Percentiles rank a stretch among this genome's conserved stretches.
Conservation (phyloP, 768 basidiomycete genomes). For the Termitomyces sp. region DNA sequence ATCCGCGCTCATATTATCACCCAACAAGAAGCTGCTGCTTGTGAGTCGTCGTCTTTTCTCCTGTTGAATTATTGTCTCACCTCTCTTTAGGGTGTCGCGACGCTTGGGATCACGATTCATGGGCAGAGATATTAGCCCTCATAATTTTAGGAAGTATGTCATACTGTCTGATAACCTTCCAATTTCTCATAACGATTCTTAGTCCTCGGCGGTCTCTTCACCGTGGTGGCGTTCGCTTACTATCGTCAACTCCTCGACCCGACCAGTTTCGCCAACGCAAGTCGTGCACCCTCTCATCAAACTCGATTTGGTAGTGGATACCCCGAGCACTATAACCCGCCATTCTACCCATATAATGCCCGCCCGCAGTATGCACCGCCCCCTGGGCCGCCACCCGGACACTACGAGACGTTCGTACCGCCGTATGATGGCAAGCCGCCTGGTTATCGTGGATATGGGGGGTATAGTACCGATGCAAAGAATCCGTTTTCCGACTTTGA, state of each 20-base stretch:
- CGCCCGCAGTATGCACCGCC: conserved; percentile 45
- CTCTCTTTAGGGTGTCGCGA: conserved; percentile 53
- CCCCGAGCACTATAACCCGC: conserved; percentile 58
- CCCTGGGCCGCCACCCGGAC: conserved; percentile 42
- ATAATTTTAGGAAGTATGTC: conserved; percentile 57
- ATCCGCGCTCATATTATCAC: conserved; percentile 28
- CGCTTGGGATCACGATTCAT: conserved; percentile 64
- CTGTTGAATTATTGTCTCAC: conserved; percentile 8
- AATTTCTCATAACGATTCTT: not conserved
- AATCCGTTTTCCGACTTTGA: conserved; percentile 61
- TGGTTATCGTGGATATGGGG: conserved; percentile 38
- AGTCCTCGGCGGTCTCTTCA: conserved; percentile 65
- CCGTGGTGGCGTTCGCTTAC: conserved; percentile 65
- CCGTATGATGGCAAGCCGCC: conserved; percentile 45
- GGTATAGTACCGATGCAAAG: conserved; percentile 42
- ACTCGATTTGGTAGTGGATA: conserved; percentile 31
- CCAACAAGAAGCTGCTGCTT: conserved; percentile 40
- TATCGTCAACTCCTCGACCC: conserved; percentile 78
- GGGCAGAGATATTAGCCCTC: conserved; percentile 64
- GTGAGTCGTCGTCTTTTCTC: conserved; percentile 33
- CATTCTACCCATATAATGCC: conserved; percentile 32
- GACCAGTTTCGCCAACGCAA: conserved; percentile 48
- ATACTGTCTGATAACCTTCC: not conserved
- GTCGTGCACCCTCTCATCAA: conserved; percentile 44
- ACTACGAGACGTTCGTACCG: conserved; percentile 36